phyloP scores from a whole-genome alignment of 345 rosid genomes.

The Sapria himalayana region DNA sequence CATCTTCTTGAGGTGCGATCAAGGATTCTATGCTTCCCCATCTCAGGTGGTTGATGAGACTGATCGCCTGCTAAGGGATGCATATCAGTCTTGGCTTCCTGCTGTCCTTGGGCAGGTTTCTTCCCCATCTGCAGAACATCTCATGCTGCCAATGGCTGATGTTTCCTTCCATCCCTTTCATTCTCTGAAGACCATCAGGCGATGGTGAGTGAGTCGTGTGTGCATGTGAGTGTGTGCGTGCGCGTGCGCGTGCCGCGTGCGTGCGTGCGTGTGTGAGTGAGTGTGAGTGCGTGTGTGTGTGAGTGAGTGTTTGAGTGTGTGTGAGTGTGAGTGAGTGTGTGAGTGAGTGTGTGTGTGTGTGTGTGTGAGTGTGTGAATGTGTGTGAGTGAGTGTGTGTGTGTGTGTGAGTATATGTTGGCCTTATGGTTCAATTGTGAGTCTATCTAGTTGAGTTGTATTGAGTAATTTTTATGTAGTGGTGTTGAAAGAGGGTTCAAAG shows the following conservation, averaged over 20 bases:
- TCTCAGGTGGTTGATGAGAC: slow-evolving; percentile 94
- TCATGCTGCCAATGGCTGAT: too few species aligned
- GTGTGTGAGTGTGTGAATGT: too few species aligned
- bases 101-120: slow-evolving; percentile 74
- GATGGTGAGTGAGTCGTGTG: slow-evolving; percentile 83
- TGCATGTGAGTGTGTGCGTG: too few species aligned
- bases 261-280: too few species aligned
- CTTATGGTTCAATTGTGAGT: background rate
- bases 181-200: slow-evolving; percentile 45
- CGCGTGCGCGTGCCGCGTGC: too few species aligned
- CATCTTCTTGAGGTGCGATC: slow-evolving; percentile 6
- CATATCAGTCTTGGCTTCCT: slow-evolving; percentile 94
- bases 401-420: slow-evolving; percentile 5
- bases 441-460: too few species aligned
- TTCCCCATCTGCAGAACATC: too few species aligned
- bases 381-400: too few species aligned
- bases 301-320: too few species aligned
- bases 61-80: slow-evolving; percentile 77
- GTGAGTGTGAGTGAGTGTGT: too few species aligned
- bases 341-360: too few species aligned
- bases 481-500: slow-evolving; percentile 67
- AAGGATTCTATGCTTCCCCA: slow-evolving; percentile 1
- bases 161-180: slow-evolving; percentile 29
- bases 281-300: too few species aligned
- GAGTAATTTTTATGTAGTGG: slow-evolving; percentile 37